These are phyloP conservation scores for Ailanthus altissimus DNA, from an alignment of 345 rosid genomes.

Conservation along the genomic window DNA sequence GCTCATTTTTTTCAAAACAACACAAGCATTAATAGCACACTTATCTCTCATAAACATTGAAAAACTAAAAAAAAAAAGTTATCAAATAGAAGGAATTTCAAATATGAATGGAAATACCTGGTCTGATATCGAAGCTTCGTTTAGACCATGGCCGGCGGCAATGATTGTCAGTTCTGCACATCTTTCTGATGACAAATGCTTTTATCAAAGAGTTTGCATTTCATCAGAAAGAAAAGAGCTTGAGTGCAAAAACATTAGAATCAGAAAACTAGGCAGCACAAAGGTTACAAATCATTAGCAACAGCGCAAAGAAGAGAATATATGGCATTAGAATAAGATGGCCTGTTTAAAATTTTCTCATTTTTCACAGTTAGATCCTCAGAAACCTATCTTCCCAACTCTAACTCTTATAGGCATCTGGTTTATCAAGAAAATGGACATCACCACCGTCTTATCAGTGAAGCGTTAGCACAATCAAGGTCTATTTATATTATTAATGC, in stretches of 20 bases:
- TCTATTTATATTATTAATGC: not conserved
- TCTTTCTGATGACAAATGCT: conserved; percentile 75
- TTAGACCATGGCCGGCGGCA: conserved; percentile 78
- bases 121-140: conserved; percentile 94
- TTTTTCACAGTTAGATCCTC: conserved; percentile 8
- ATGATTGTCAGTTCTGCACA: conserved; percentile 84
- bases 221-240: conserved; percentile 2
- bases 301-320: not conserved
- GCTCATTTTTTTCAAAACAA: not conserved
- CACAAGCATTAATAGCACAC: not conserved
- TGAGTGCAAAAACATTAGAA: not conserved
- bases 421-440: not conserved
- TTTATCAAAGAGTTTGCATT: conserved; percentile 40
- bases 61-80: not conserved
- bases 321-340: not conserved
- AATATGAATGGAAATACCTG: conserved; percentile 53
- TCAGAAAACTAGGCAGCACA: not conserved
- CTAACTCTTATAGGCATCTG: not conserved
- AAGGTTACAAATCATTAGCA: not conserved
- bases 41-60: not conserved
- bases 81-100: not conserved
- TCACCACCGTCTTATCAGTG: not conserved
- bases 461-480: not conserved
- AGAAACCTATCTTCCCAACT: not conserved
- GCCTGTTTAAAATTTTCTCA: not conserved